Evolutionary conservation across 352 stramenopile species (phyloP).

Genomic region (Pythium insidiosum): DNA sequence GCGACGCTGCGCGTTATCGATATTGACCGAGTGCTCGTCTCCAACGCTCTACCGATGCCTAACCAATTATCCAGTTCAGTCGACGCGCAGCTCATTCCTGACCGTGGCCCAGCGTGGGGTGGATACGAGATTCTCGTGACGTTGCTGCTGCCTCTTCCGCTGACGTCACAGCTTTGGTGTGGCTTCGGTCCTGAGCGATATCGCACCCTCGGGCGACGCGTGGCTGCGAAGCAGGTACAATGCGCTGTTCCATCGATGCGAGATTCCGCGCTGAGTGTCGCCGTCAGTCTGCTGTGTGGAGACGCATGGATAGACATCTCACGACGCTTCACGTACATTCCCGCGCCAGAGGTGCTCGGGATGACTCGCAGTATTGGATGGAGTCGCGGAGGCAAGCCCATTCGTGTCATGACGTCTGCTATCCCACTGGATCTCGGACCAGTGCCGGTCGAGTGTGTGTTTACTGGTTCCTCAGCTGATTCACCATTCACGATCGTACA

Average conservation of each 20-base stretch:
- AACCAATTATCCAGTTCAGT: too few relatives aligned
- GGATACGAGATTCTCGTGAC: too few relatives aligned
- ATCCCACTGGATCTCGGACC: constrained; percentile 1
- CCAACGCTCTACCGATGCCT: too few relatives aligned
- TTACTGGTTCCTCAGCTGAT: constrained; percentile 6
- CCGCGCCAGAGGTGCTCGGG: constrained; percentile 5
- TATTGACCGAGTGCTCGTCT: too few relatives aligned
- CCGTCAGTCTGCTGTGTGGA: constrained; percentile 8
- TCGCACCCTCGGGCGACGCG: not conserved
- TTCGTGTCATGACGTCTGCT: constrained; percentile 5
- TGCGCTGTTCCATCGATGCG: constrained; percentile 9
- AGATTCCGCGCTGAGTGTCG: constrained; percentile 1
- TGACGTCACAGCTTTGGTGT: too few relatives aligned
- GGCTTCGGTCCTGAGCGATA: too few relatives aligned
- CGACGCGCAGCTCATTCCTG: too few relatives aligned
- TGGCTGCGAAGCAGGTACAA: constrained; percentile 3
- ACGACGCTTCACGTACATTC: constrained; percentile 6
- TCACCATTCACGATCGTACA: too few relatives aligned
- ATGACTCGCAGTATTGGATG: constrained; percentile 7
- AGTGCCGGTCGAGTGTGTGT: constrained; percentile 10
- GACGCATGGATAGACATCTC: constrained; percentile 10
- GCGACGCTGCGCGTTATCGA: too few relatives aligned
- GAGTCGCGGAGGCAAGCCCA: constrained; percentile 1
- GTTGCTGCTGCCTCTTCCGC: too few relatives aligned
- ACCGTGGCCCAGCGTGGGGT: too few relatives aligned